Evolutionary conservation across 768 basidiomycete species (phyloP).

Genomic region (Leccinum barrowsii): DNA sequence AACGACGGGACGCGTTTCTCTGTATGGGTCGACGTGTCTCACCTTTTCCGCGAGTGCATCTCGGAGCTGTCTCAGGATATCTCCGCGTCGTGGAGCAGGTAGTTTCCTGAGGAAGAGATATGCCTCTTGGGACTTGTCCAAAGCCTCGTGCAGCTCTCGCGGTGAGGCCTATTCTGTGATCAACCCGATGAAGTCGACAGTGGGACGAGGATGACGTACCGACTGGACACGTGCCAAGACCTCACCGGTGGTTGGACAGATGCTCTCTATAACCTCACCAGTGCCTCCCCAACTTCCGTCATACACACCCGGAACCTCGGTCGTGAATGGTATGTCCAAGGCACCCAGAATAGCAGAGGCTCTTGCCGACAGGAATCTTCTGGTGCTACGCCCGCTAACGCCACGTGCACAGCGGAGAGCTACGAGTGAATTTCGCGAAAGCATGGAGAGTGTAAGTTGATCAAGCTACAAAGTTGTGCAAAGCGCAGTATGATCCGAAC

Average conservation of each 20-base stretch:
- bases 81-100: slow-evolving; percentile 86
- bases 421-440: slow-evolving; percentile 19
- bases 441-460: slow-evolving; percentile 11
- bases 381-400: slow-evolving; percentile 12
- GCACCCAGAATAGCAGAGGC: slow-evolving; percentile 66
- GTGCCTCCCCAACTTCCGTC: slow-evolving; percentile 78
- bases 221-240: slow-evolving; percentile 70
- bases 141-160: slow-evolving; percentile 63
- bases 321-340: slow-evolving; percentile 54
- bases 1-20: slow-evolving; percentile 1
- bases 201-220: slow-evolving; percentile 38
- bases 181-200: slow-evolving; percentile 5
- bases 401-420: slow-evolving; percentile 15
- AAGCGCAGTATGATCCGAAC: slow-evolving; percentile 7
- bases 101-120: slow-evolving; percentile 66
- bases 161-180: slow-evolving; percentile 53
- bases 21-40: slow-evolving; percentile 2
- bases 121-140: slow-evolving; percentile 73
- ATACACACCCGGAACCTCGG: slow-evolving; percentile 70
- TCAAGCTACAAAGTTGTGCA: neutral
- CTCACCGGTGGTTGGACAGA: slow-evolving; percentile 88
- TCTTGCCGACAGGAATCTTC: slow-evolving; percentile 53
- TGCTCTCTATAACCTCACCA: slow-evolving; percentile 64
- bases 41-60: slow-evolving; percentile 80
- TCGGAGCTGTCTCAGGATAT: slow-evolving; percentile 83